Conservation (phyloP, 805 yeast species). For the Wickerhamiella domercqiae region DNA sequence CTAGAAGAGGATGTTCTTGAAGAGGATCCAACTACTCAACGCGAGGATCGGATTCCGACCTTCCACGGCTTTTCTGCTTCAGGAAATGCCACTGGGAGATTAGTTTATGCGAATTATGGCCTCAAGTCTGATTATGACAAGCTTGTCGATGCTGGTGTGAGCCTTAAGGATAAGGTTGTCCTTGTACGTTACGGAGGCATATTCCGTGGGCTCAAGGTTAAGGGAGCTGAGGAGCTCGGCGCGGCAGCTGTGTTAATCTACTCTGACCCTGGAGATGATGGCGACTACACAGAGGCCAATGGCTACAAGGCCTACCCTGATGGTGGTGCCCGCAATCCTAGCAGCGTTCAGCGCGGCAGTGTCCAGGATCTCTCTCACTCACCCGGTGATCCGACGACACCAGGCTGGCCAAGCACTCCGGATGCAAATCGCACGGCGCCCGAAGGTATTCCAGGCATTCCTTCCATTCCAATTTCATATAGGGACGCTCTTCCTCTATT, state of each 20-base stretch:
- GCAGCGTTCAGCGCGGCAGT: conserved; percentile 63
- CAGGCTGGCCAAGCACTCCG: conserved; percentile 45
- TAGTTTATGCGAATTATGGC: conserved; percentile 58
- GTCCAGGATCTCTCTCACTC: conserved; percentile 43
- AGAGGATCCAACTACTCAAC: conserved; percentile 36
- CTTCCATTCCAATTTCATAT: conserved; percentile 54
- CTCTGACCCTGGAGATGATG: conserved; percentile 53
- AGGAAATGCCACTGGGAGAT: conserved; percentile 57
- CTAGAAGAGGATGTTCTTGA: conserved; percentile 37
- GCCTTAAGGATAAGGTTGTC: conserved; percentile 43
- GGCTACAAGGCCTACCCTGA: conserved; percentile 55
- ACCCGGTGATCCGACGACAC: conserved; percentile 74
- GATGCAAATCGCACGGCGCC: conserved; percentile 38
- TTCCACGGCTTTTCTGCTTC: conserved; percentile 65
- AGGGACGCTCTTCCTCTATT: conserved; percentile 50
- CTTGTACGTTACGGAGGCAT: conserved; percentile 51
- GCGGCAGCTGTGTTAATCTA: conserved; percentile 52
- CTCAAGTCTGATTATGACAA: conserved; percentile 40
- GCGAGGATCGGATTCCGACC: conserved; percentile 43
- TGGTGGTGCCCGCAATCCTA: conserved; percentile 67
- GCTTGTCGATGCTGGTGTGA: conserved; percentile 33
- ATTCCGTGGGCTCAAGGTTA: conserved; percentile 61
- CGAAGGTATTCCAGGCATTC: conserved; percentile 43
- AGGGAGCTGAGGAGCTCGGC: conserved; percentile 59
- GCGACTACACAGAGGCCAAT: conserved; percentile 32